Conservation (phyloP, 441 rosid species). For the Populus hybrid region DNA sequence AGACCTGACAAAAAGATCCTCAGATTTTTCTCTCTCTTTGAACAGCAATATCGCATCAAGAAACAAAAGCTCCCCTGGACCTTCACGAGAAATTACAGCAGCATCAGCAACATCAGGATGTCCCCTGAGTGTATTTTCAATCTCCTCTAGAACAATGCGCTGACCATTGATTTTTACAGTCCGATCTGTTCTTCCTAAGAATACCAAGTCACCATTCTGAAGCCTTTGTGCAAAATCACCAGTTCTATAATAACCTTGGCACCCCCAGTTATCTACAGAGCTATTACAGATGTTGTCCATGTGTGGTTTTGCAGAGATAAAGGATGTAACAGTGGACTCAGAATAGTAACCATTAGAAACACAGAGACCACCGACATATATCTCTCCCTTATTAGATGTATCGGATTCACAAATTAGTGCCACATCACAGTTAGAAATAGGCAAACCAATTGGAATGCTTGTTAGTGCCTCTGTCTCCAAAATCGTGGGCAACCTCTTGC, state of each 20-base stretch:
- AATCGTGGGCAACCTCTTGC: conserved; percentile 63
- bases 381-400: conserved; percentile 60
- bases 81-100: conserved; percentile 50
- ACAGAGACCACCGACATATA: conserved; percentile 72
- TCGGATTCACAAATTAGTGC: conserved; percentile 49
- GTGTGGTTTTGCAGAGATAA: conserved; percentile 46
- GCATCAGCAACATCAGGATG: conserved; percentile 60
- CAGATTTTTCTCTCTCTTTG: conserved; percentile 38
- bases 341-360: conserved; percentile 56
- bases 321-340: conserved; percentile 28
- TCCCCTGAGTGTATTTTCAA: conserved; percentile 57
- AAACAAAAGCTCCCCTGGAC: conserved; percentile 37
- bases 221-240: conserved; percentile 82
- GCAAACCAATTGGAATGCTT: conserved; percentile 92
- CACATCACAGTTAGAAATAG: conserved; percentile 68
- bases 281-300: conserved; percentile 32
- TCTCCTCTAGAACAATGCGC: conserved; percentile 73
- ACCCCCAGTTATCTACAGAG: conserved; percentile 42
- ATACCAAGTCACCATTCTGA: conserved; percentile 69
- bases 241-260: conserved; percentile 57
- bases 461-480: conserved; percentile 51
- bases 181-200: conserved; percentile 78
- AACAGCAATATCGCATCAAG: conserved; percentile 58
- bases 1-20: conserved; percentile 29
- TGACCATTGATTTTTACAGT: conserved; percentile 75